Conservation (phyloP, 257 asterid species). For the Parsonsia alboflavescens region DNA sequence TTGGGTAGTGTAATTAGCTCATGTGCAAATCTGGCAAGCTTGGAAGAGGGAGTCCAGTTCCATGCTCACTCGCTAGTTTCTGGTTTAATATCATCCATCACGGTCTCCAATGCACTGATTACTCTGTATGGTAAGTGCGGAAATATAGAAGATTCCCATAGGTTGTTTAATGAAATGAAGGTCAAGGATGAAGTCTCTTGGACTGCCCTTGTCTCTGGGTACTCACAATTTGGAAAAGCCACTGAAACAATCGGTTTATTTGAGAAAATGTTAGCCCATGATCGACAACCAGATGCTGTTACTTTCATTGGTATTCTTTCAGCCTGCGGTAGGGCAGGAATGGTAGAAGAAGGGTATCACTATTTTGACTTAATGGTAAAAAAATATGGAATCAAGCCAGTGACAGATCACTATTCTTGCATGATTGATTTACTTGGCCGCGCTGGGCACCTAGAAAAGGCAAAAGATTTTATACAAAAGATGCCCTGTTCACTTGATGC, state of each 20-base stretch:
- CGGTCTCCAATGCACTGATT: conserved; percentile 84
- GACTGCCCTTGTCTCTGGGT: conserved; percentile 84
- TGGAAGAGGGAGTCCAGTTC: conserved; percentile 91
- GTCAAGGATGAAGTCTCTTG: conserved; percentile 74
- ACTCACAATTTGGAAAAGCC: conserved; percentile 83
- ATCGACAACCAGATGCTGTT: conserved; percentile 67
- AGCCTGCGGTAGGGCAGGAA: conserved; percentile 85
- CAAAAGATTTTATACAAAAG: conserved; percentile 59
- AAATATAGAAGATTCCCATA: conserved; percentile 57
- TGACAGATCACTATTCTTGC: conserved; percentile 46
- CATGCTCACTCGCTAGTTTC: conserved; percentile 67
- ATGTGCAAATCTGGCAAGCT: conserved; percentile 82
- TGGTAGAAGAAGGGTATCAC: conserved; percentile 56
- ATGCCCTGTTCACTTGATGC: conserved; percentile 63
- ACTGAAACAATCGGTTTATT: conserved; percentile 60
- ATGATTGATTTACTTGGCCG: conserved; percentile 75
- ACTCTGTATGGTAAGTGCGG: conserved; percentile 87
- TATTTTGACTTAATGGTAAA: conserved; percentile 66
- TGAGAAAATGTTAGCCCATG: conserved; percentile 62
- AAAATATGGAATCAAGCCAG: conserved; percentile 48
- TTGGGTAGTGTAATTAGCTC: conserved; percentile 92
- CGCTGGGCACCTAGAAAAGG: conserved; percentile 72
- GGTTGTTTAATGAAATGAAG: conserved; percentile 51
- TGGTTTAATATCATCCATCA: conserved; percentile 56
- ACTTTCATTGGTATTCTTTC: conserved; percentile 80